These are phyloP conservation scores for Gryganskiella cystojenkinii DNA, from an alignment of 192 early-diverging fungal species.

Conservation along the genomic window DNA sequence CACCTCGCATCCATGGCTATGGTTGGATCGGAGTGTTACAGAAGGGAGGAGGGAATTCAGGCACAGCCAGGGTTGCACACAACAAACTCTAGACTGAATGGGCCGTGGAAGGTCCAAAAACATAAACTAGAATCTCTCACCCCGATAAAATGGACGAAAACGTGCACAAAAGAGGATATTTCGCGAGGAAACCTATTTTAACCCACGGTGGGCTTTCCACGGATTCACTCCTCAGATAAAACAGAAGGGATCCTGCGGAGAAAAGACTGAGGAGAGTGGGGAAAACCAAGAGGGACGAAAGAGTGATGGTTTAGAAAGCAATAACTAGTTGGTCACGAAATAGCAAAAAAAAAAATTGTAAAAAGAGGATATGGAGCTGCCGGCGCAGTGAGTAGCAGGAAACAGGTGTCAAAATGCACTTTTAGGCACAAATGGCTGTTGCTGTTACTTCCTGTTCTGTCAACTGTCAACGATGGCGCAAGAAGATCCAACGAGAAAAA, in stretches of 20 bases:
- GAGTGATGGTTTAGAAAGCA: background rate
- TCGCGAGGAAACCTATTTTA: too few relatives aligned
- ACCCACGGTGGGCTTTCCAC: too few relatives aligned
- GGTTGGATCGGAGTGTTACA: too few relatives aligned
- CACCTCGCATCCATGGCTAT: too few relatives aligned
- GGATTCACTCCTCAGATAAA: background rate
- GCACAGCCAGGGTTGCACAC: too few relatives aligned
- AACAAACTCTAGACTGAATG: too few relatives aligned
- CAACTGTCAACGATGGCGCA: too few relatives aligned
- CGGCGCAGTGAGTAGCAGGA: background rate
- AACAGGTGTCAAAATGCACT: background rate
- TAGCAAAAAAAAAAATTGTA: background rate
- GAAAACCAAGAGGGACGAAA: background rate
- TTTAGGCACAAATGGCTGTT: too few relatives aligned
- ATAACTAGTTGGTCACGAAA: conserved; percentile 7
- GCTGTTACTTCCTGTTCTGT: too few relatives aligned
- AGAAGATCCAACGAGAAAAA: too few relatives aligned
- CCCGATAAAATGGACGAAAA: conserved; percentile 2
- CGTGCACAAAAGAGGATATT: too few relatives aligned
- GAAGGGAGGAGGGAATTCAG: too few relatives aligned
- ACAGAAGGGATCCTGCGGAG: background rate
- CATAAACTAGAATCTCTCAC: background rate
- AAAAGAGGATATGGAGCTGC: background rate
- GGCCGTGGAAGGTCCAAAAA: background rate
- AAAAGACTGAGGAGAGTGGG: background rate